Percentiles rank a stretch among this genome's conserved stretches.
phyloP scores from a whole-genome alignment of 495 filamentous ascomycete species.

The Penicillium goetzii region DNA sequence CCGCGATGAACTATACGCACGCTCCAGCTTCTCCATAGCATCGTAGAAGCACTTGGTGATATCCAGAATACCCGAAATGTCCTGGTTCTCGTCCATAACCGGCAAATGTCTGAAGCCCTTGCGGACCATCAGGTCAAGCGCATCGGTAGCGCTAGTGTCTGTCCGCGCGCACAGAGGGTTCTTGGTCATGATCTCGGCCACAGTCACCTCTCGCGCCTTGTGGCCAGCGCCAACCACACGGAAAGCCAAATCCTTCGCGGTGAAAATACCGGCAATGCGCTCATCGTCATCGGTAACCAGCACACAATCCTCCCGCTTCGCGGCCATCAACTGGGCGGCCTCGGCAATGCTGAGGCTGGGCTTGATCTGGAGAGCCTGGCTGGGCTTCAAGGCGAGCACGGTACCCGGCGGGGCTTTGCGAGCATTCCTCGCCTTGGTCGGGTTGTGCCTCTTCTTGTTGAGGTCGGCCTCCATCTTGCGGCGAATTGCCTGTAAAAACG shows the following conservation, averaged over 20 bases:
- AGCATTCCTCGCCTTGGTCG: slow-evolving; percentile 74
- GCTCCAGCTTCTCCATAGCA: slow-evolving; percentile 98
- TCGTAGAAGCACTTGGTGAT: slow-evolving; percentile 99
- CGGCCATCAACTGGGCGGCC: slow-evolving; percentile 97
- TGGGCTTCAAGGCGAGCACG: slow-evolving; percentile 92
- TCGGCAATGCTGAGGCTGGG: slow-evolving; percentile 92
- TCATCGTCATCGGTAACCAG: slow-evolving; percentile 98
- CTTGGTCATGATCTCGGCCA: slow-evolving; percentile 99
- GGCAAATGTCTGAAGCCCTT: slow-evolving; percentile 98
- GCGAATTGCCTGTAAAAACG: slow-evolving; percentile 76
- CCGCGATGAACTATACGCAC: slow-evolving; percentile 93
- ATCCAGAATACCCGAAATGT: slow-evolving; percentile 97
- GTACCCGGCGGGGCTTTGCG: slow-evolving; percentile 95
- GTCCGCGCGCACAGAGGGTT: slow-evolving; percentile 97
- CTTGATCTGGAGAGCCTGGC: slow-evolving; percentile 96
- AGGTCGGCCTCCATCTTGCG: slow-evolving; percentile 96
- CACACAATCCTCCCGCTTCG: slow-evolving; percentile 98
- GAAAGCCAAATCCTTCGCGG: slow-evolving; percentile 97
- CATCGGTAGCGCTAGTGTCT: slow-evolving; percentile 97
- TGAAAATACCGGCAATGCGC: slow-evolving; percentile 97
- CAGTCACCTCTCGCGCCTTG: slow-evolving; percentile 86
- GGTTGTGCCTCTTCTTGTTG: slow-evolving; percentile 89
- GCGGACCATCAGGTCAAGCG: slow-evolving; percentile 94
- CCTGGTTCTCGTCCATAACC: slow-evolving; percentile 99
- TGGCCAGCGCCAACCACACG: slow-evolving; percentile 92